A percentile compares a stretch with the other conserved stretches of the same genome.
These are phyloP conservation scores for Craspedostauros australis DNA, from an alignment of 108 stramenopile species.

Conservation along the genomic window DNA sequence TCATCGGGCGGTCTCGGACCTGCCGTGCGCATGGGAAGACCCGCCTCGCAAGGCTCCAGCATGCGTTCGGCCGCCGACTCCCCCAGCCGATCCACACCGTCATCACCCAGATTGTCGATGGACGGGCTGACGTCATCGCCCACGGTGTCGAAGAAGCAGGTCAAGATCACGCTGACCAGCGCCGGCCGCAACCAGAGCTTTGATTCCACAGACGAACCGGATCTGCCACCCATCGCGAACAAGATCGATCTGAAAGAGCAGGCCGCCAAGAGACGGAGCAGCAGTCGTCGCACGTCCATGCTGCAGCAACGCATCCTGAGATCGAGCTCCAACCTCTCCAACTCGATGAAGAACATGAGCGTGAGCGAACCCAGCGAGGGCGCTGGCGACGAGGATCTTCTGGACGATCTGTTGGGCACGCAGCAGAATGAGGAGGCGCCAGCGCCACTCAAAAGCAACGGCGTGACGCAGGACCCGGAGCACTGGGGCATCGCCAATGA, in stretches of 20 bases:
- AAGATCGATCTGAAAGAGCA: constrained; percentile 25
- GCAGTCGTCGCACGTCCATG: constrained; percentile 33
- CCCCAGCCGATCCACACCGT: too few species aligned
- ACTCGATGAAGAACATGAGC: background rate
- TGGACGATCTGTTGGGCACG: background rate
- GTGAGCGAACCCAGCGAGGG: too few species aligned
- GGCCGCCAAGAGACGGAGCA: constrained; percentile 11
- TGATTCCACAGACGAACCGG: constrained; percentile 19
- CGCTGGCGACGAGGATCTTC: background rate
- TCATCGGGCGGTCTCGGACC: too few species aligned
- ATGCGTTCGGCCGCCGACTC: too few species aligned
- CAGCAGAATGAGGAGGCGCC: background rate
- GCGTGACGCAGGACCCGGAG: constrained; percentile 15
- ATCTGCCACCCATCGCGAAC: constrained; percentile 27
- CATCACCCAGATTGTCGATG: too few species aligned
- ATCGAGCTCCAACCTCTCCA: background rate
- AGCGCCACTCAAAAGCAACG: background rate
- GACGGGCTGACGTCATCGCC: too few species aligned
- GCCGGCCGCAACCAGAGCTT: constrained; percentile 9
- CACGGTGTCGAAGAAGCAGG: too few species aligned
- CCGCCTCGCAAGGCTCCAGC: too few species aligned
- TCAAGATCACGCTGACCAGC: too few species aligned
- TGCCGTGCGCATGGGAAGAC: too few species aligned
- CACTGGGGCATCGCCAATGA: constrained; percentile 47
- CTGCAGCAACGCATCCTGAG: constrained; percentile 32